Evolutionary conservation across 768 basidiomycete genomes (phyloP), one percentile per base, ranked within the genome.

Genomic region (Phanerochaete carnosa): DNA sequence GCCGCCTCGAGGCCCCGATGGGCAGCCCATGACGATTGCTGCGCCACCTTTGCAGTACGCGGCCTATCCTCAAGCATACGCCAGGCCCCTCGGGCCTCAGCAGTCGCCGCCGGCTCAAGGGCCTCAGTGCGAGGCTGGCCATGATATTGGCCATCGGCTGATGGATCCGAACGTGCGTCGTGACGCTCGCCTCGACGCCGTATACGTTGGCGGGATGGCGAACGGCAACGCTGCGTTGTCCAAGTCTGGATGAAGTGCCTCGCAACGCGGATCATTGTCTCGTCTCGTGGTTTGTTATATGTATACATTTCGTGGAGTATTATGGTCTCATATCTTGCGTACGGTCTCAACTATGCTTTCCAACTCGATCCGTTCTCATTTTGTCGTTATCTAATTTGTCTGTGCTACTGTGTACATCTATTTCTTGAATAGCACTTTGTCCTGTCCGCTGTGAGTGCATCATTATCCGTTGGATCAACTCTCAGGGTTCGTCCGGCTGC

Each of bases 151-250:
- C 33, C 45, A 46, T 30, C 35, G 60, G 60, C 60, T 53, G 45
- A 59, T 64, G 32, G 49, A 50, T n/a, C 47, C 46, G 2, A 35
- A 32, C 35, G 26, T 35, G 35, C 57, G 55, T 54, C 46, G 63
- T 62, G 65, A 45, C 60, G 19, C 51, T 47, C 62, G 63, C 30
- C 57, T 63, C 25, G 62, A 67, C 28, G 60, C 50, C 49, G 60
- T 65, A 35, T 59, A 62, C 45, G 65, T 57, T 45, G 62, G 59
- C 49, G 60, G 62, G 39, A 66, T 66, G 13, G 68, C 74, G 16
- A 52, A 39, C 16, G 59, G 50, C 29, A 53, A 22, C 32, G 30
- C 33, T 15, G 26, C 16, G 8, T 28, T 32, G 57, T 39, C 46
- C 11, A 58, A 58, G 47, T 22, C 57, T 32, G 45, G 43, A 45